Percentiles rank a stretch among this genome's conserved stretches.
These are phyloP conservation scores for Lecanicillium sp. DNA, from an alignment of 2,329 filamentous ascomycete genomes.

Conservation along the genomic window DNA sequence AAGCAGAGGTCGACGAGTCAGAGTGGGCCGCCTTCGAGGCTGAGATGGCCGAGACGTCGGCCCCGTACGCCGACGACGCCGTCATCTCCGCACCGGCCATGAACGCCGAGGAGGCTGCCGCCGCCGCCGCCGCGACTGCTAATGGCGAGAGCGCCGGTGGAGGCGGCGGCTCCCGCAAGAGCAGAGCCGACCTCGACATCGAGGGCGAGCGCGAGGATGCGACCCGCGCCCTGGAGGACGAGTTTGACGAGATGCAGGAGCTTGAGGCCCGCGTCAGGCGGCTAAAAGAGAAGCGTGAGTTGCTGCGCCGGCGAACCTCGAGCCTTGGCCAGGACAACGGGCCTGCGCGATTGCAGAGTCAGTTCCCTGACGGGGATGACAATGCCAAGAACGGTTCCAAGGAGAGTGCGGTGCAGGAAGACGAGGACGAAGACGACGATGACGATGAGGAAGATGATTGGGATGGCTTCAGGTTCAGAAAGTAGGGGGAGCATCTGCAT, in stretches of 20 bases:
- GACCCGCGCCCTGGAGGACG: slow-evolving; percentile 63
- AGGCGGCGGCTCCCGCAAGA: slow-evolving; percentile 47
- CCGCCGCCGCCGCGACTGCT: slow-evolving; percentile 37
- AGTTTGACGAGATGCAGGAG: slow-evolving; percentile 78
- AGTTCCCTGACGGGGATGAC: not conserved
- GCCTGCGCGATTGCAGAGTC: slow-evolving; percentile 2
- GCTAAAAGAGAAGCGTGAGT: slow-evolving; percentile 66
- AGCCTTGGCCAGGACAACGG: slow-evolving; percentile 23
- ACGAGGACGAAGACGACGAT: slow-evolving; percentile 42
- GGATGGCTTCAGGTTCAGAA: slow-evolving; percentile 50
- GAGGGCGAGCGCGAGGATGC: slow-evolving; percentile 72
- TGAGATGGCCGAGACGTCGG: slow-evolving; percentile 55
- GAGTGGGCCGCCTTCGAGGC: slow-evolving; percentile 87
- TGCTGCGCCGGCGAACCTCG: slow-evolving; percentile 41
- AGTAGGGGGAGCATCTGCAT: too few relatives aligned
- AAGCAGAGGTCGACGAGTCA: slow-evolving; percentile 54
- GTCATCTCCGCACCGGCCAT: slow-evolving; percentile 65
- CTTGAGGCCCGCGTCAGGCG: slow-evolving; percentile 65
- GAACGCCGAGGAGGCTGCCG: slow-evolving; percentile 55
- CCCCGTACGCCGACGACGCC: slow-evolving; percentile 39
- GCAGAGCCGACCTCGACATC: slow-evolving; percentile 48
- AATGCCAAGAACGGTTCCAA: slow-evolving; percentile 19
- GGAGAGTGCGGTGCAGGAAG: slow-evolving; percentile 28
- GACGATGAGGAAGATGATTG: slow-evolving; percentile 50
- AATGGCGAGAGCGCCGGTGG: slow-evolving; percentile 42